These are phyloP conservation scores for Antarctomyces pellizariae DNA, from an alignment of 495 filamentous ascomycete species.

Conservation along the genomic window DNA sequence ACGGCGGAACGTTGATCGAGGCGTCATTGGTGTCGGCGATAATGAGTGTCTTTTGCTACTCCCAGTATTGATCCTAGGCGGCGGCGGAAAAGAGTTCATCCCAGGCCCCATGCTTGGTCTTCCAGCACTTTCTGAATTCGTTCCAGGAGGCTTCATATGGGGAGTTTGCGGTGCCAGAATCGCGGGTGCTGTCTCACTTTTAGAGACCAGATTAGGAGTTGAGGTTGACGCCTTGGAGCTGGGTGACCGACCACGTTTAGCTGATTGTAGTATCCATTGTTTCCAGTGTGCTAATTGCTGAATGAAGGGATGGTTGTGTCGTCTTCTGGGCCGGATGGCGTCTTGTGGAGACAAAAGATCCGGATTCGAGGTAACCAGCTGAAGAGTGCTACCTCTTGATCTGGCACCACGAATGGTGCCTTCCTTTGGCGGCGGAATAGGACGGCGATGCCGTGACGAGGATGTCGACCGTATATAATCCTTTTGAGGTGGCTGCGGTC, in stretches of 20 bases:
- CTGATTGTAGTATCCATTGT: slow-evolving; percentile 61
- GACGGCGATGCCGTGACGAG: slow-evolving; percentile 41
- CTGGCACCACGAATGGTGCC: slow-evolving; percentile 30
- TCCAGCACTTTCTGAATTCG: background rate
- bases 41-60: slow-evolving; percentile 50
- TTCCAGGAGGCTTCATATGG: no score
- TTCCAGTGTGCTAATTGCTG: slow-evolving; percentile 70
- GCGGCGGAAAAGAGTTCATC: slow-evolving; percentile 16
- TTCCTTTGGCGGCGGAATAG: slow-evolving; percentile 74
- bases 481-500: slow-evolving; percentile 53
- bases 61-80: slow-evolving; percentile 26
- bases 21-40: slow-evolving; percentile 75
- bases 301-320: slow-evolving; percentile 46
- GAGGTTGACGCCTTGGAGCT: slow-evolving; percentile 28
- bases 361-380: slow-evolving; percentile 51
- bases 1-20: slow-evolving; percentile 30
- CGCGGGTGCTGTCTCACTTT: no score
- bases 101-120: background rate
- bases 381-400: slow-evolving; percentile 54
- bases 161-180: no score
- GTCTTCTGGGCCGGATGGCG: slow-evolving; percentile 27
- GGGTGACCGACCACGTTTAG: slow-evolving; percentile 51
- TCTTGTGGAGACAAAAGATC: slow-evolving; percentile 34
- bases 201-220: slow-evolving; percentile 24
- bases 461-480: slow-evolving; percentile 47